phyloP scores from a whole-genome alignment of 257 asterid genomes.

The Osmanthus fragrans region DNA sequence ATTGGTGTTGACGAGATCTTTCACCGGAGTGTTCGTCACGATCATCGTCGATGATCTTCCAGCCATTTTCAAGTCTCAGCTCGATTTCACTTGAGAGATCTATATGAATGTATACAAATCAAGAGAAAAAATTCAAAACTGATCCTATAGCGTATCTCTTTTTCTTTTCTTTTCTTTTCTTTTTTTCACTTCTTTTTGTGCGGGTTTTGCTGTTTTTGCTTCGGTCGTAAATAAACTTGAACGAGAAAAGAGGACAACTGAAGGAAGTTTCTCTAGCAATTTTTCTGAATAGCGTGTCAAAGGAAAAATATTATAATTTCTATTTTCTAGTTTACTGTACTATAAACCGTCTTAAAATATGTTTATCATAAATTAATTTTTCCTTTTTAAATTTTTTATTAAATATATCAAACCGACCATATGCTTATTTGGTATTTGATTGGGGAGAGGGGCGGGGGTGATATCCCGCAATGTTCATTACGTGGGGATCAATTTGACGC shows the following conservation, averaged over 20 bases:
- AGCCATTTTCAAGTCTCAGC: conserved; percentile 42
- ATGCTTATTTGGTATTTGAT: too few relatives aligned
- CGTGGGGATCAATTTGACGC: too few relatives aligned
- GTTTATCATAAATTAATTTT: too few relatives aligned
- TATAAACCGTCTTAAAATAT: too few relatives aligned
- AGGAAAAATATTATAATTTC: not conserved
- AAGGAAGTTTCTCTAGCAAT: not conserved
- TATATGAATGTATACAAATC: not conserved
- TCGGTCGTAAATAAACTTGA: not conserved
- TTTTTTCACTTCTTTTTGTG: not conserved
- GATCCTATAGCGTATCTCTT: not conserved
- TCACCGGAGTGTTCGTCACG: conserved; percentile 76
- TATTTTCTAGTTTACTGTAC: too few relatives aligned
- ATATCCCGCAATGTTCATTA: too few relatives aligned
- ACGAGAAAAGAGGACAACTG: not conserved
- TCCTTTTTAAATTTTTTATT: too few relatives aligned
- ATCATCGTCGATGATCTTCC: conserved; percentile 65
- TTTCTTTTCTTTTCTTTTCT: too few relatives aligned
- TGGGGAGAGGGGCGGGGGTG: too few relatives aligned
- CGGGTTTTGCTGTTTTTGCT: not conserved
- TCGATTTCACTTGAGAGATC: not conserved
- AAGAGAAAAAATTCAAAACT: not conserved
- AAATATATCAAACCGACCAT: too few relatives aligned
- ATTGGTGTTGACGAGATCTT: conserved; percentile 77
- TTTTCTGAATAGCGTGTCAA: not conserved